Evolutionary conservation across 192 early-diverging fungal species (phyloP).

Genomic region (Coemansia sp.): DNA sequence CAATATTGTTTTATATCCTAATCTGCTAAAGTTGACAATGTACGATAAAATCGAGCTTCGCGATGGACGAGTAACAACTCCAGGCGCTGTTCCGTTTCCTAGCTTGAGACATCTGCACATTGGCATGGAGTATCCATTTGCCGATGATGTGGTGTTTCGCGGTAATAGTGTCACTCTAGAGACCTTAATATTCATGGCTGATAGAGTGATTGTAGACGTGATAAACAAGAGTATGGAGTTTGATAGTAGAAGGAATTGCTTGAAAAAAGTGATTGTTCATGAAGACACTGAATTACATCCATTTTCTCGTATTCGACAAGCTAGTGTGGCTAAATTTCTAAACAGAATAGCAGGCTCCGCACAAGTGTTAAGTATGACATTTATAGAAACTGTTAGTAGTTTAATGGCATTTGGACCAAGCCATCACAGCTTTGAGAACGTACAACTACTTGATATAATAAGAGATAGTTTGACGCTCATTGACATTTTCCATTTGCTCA

Average conservation of each 20-base stretch:
- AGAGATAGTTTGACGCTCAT: background rate
- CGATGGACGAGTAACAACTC: background rate
- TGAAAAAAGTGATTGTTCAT: background rate
- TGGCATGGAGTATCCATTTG: slow-evolving; percentile 1
- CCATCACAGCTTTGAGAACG: background rate
- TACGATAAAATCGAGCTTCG: no score
- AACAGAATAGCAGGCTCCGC: background rate
- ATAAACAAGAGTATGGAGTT: background rate
- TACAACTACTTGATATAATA: background rate
- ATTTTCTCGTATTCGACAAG: background rate
- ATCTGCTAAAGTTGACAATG: slow-evolving; percentile 7
- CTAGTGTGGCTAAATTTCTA: background rate
- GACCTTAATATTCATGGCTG: background rate
- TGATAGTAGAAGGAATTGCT: background rate
- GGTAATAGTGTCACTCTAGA: slow-evolving; percentile 11
- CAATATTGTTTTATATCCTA: slow-evolving; percentile 4
- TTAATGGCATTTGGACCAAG: no score
- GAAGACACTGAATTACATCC: background rate
- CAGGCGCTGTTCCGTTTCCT: slow-evolving; percentile 10
- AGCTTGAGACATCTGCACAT: background rate
- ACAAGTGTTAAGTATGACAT: background rate
- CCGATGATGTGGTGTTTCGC: slow-evolving; percentile 12
- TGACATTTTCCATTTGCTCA: background rate
- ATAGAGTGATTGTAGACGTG: background rate
- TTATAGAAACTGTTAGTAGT: background rate